Evolutionary conservation across 1,139 yeast genomes (phyloP).

Genomic region (Saccharomyces hybrid): DNA sequence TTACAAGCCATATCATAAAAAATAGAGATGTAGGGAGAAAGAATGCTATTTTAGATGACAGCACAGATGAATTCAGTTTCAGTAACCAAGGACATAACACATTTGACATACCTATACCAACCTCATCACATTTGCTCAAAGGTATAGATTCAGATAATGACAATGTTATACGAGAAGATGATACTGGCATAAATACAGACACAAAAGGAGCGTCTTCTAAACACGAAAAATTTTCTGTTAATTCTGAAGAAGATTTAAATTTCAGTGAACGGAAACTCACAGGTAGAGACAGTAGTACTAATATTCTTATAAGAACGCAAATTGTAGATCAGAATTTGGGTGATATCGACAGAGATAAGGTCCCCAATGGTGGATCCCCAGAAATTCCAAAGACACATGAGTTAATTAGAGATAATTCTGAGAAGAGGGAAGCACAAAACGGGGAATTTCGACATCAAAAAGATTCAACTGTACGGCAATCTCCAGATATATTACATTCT

Average conservation of each 20-base stretch:
- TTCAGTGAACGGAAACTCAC: not conserved
- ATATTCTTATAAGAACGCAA: not conserved
- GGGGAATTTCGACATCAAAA: not conserved
- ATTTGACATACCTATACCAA: slow-evolving; percentile 23
- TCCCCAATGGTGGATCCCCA: not conserved
- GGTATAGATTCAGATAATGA: not conserved
- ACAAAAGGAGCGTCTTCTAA: not conserved
- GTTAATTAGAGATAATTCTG: not conserved
- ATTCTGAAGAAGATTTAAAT: not conserved
- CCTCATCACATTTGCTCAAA: slow-evolving; percentile 1
- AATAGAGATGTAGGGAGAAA: slow-evolving; percentile 15
- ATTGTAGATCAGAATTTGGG: not conserved
- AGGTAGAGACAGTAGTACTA: not conserved
- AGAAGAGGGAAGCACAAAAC: not conserved
- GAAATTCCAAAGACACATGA: not conserved
- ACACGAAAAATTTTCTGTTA: not conserved
- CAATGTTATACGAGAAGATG: slow-evolving; percentile 4
- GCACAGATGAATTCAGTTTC: slow-evolving; percentile 28
- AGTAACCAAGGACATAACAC: slow-evolving; percentile 26
- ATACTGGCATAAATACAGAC: not conserved
- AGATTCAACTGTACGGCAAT: not conserved
- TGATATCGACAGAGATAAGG: not conserved
- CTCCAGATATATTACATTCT: not conserved
- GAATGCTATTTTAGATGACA: slow-evolving; percentile 27
- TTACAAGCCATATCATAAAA: slow-evolving; percentile 18